These are phyloP conservation scores for Dendryphion nanum DNA, from an alignment of 2,329 filamentous ascomycete species.

Conservation along the genomic window DNA sequence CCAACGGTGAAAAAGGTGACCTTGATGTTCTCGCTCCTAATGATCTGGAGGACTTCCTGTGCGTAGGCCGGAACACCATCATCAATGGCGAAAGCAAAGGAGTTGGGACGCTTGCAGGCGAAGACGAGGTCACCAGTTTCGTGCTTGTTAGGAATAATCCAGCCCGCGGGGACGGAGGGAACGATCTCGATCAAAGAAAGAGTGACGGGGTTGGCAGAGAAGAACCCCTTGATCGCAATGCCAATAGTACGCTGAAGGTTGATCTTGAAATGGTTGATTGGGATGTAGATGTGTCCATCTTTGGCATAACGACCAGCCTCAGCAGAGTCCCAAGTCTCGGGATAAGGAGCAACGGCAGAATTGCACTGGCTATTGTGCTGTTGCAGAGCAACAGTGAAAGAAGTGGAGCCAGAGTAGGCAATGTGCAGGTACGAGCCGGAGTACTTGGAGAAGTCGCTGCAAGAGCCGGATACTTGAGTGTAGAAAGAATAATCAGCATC, in stretches of 20 bases:
- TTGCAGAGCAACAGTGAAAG: conserved; percentile 64
- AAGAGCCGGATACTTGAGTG: conserved; percentile 56
- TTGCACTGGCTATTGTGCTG: conserved; percentile 65
- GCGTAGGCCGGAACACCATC: conserved; percentile 63
- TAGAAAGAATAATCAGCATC: conserved; percentile 63
- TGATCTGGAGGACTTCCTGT: conserved; percentile 59
- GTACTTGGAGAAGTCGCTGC: conserved; percentile 56
- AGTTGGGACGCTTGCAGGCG: conserved; percentile 65
- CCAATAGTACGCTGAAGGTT: conserved; percentile 57
- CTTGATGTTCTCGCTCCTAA: conserved; percentile 60
- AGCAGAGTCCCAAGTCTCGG: conserved; percentile 66
- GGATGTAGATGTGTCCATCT: conserved; percentile 62
- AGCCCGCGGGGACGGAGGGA: conserved; percentile 50
- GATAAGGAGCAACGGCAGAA: conserved; percentile 56
- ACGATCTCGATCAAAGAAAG: conserved; percentile 63
- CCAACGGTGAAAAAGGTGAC: conserved; percentile 73
- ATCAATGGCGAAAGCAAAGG: conserved; percentile 71
- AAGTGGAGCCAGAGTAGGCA: conserved; percentile 59
- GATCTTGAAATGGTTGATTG: conserved; percentile 65
- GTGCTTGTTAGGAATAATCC: conserved; percentile 58
- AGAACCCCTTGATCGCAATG: conserved; percentile 65
- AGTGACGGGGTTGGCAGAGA: conserved; percentile 50
- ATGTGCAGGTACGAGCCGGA: conserved; percentile 63
- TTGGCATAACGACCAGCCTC: conserved; percentile 62
- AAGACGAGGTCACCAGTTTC: conserved; percentile 62